phyloP scores from a whole-genome alignment of 805 yeast genomes.

The Alloascoidea africana region DNA sequence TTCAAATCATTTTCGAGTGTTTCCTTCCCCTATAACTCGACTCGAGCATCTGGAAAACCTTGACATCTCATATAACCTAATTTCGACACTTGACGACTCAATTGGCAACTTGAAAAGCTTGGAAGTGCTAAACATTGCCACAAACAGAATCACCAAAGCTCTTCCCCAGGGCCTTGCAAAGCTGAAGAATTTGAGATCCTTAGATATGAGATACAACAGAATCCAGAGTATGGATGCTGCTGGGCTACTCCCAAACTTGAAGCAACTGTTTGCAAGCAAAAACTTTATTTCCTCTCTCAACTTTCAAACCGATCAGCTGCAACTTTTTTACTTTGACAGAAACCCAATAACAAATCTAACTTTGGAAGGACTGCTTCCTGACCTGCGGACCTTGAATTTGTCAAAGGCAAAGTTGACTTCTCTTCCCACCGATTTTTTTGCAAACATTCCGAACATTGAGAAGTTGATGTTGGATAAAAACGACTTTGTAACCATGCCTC shows the following conservation, averaged over 20 bases:
- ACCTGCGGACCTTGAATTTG: conserved; percentile 58
- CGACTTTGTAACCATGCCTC: conserved; percentile 64
- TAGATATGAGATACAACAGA: conserved; percentile 65
- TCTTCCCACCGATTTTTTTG: conserved; percentile 48
- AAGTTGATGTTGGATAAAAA: conserved; percentile 68
- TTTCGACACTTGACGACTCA: conserved; percentile 38
- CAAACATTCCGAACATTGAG: conserved; percentile 49
- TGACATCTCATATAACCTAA: conserved; percentile 67
- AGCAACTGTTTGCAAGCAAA: conserved; percentile 56
- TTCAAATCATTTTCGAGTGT: conserved; percentile 38
- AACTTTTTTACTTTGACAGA: conserved; percentile 61
- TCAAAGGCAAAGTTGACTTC: conserved; percentile 73
- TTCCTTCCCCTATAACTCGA: conserved; percentile 33
- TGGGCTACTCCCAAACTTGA: conserved; percentile 43
- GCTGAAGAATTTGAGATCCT: conserved; percentile 42
- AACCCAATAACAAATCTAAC: conserved; percentile 70
- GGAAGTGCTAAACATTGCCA: conserved; percentile 60
- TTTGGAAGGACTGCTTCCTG: conserved; percentile 34
- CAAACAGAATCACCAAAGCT: conserved; percentile 46
- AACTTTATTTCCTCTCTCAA: conserved; percentile 61
- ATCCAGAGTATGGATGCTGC: conserved; percentile 37
- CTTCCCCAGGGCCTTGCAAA: conserved; percentile 38
- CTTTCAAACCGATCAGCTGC: conserved; percentile 44
- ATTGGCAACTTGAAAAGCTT: conserved; percentile 44
- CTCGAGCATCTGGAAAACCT: conserved; percentile 33